A percentile compares a stretch with the other conserved stretches of the same genome.
Evolutionary conservation across 2,329 filamentous ascomycete genomes (phyloP).

Genomic region (Stagonosporopsis vannaccii): DNA sequence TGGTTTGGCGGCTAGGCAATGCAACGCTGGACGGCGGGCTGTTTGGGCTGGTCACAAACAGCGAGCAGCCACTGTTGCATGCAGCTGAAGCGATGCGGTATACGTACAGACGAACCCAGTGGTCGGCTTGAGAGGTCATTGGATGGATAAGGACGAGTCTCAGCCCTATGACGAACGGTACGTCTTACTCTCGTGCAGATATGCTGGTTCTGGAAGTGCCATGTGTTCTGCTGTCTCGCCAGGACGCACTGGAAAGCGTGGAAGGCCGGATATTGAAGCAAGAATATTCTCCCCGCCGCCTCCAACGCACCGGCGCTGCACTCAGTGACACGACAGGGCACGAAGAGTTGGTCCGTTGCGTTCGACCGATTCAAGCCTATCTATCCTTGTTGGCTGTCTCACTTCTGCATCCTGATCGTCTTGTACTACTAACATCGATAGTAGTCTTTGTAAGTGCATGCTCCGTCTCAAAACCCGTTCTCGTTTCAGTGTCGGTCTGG

Average conservation of each 20-base stretch:
- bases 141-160: conserved; percentile 10
- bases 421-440: background rate
- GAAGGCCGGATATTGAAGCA: background rate
- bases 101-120: conserved; percentile 4
- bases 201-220: conserved; percentile 2
- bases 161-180: conserved; percentile 16
- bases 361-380: background rate
- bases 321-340: background rate
- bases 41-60: background rate
- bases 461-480: background rate
- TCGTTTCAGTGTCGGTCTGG: background rate
- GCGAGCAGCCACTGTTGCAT: conserved; percentile 7
- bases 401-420: background rate
- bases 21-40: conserved; percentile 17
- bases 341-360: background rate
- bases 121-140: background rate
- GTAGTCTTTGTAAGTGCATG: background rate
- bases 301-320: background rate
- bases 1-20: conserved; percentile 7
- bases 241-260: background rate
- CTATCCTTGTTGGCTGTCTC: background rate
- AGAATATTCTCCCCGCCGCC: background rate
- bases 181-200: conserved; percentile 13
- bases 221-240: conserved; percentile 9
- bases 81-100: conserved; percentile 16